These are phyloP conservation scores for Wallacemonas sp. DNA, from an alignment of 208 protist genomes.

Conservation along the genomic window DNA sequence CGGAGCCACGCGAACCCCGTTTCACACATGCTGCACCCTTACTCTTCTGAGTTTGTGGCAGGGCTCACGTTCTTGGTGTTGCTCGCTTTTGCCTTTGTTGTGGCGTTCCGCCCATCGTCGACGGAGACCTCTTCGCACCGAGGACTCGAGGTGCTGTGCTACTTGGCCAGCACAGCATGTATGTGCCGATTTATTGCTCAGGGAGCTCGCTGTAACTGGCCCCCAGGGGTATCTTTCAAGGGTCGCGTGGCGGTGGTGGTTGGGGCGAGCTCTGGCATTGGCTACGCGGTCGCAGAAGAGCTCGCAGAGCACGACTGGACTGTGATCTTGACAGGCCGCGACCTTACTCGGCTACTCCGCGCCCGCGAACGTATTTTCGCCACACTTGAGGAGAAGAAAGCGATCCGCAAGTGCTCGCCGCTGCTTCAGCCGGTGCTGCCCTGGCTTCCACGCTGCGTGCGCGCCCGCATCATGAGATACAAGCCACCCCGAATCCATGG, in stretches of 20 bases:
- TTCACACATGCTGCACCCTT: slow-evolving; percentile 68
- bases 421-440: background rate
- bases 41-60: slow-evolving; percentile 57
- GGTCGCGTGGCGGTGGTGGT: slow-evolving; percentile 76
- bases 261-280: slow-evolving; percentile 77
- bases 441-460: slow-evolving; percentile 1
- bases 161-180: slow-evolving; percentile 29
- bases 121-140: background rate
- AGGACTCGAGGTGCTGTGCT: slow-evolving; percentile 12
- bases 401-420: background rate
- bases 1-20: no score
- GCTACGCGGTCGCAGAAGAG: slow-evolving; percentile 68
- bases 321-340: slow-evolving; percentile 68
- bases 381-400: slow-evolving; percentile 28
- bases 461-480: slow-evolving; percentile 3
- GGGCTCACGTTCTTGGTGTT: slow-evolving; percentile 9
- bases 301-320: slow-evolving; percentile 75
- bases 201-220: slow-evolving; percentile 65
- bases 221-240: slow-evolving; percentile 46
- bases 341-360: slow-evolving; percentile 50
- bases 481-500: slow-evolving; percentile 3
- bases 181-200: slow-evolving; percentile 47
- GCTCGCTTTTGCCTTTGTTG: slow-evolving; percentile 5
- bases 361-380: slow-evolving; percentile 37
- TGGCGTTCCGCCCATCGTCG: slow-evolving; percentile 1